These are phyloP conservation scores for Cicer chorassanicum DNA, from an alignment of 306 rosid genomes.

Conservation along the genomic window DNA sequence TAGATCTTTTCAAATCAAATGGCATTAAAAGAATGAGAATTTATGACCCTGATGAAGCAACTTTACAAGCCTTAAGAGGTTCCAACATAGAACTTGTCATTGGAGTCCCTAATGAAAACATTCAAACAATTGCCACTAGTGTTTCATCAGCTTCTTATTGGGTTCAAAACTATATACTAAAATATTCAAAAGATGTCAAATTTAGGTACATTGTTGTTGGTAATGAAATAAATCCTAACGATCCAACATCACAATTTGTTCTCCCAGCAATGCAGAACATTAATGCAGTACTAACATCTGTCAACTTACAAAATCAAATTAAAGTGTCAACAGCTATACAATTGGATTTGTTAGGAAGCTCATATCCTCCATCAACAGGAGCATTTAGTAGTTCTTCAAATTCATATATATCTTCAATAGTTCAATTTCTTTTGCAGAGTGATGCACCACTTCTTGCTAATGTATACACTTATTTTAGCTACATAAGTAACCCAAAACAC, in stretches of 20 bases:
- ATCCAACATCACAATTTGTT: constrained; percentile 21
- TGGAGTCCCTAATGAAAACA: too few relatives aligned
- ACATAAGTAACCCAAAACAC: too few relatives aligned
- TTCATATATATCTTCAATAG: constrained; percentile 49
- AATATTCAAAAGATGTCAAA: neutral
- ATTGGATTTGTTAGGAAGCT: constrained; percentile 35
- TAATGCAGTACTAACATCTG: constrained; percentile 36
- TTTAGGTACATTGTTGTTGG: constrained; percentile 15
- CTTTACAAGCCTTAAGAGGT: too few relatives aligned
- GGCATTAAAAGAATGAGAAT: too few relatives aligned
- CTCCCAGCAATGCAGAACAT: constrained; percentile 50
- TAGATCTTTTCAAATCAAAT: too few relatives aligned
- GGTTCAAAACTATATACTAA: neutral
- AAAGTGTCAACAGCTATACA: constrained; percentile 64
- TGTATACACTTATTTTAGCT: too few relatives aligned
- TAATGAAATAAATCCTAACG: constrained; percentile 16
- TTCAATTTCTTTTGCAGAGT: constrained; percentile 47
- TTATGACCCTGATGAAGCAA: too few relatives aligned
- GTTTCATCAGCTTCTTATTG: neutral
- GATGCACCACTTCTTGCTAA: constrained; percentile 61
- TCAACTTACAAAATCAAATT: constrained; percentile 47
- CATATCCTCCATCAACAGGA: constrained; percentile 57
- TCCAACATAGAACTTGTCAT: too few relatives aligned
- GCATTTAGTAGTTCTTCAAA: constrained; percentile 39
- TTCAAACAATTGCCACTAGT: neutral